Conservation (phyloP, 2,329 filamentous ascomycete genomes). For the Fusarium tupiense region DNA sequence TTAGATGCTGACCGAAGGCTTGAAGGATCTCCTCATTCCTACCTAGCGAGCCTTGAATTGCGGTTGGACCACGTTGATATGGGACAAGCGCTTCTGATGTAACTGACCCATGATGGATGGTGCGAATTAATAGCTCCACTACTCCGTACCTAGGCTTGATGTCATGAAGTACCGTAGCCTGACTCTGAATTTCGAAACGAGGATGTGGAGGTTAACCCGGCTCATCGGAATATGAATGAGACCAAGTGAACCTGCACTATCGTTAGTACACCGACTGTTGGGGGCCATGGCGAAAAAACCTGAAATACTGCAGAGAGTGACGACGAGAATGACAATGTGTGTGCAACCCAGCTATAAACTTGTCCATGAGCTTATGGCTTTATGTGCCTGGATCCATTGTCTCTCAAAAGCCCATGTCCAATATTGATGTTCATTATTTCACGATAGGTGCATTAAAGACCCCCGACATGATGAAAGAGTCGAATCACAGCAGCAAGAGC, state of each 20-base stretch:
- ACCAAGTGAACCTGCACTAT: background rate
- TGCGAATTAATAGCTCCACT: conserved; percentile 16
- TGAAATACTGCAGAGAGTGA: conserved; percentile 18
- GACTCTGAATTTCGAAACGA: conserved; percentile 19
- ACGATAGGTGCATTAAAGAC: background rate
- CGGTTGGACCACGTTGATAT: conserved; percentile 41
- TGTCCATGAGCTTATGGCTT: background rate
- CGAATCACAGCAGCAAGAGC: background rate
- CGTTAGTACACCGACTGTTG: conserved; percentile 4
- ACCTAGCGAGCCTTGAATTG: conserved; percentile 17
- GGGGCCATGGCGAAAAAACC: conserved; percentile 8
- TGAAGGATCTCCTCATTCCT: conserved; percentile 28
- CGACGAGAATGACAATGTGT: conserved; percentile 21
- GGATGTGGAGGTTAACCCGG: background rate
- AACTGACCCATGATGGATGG: background rate
- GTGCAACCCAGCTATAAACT: background rate
- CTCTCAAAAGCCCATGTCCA: background rate
- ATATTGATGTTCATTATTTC: background rate
- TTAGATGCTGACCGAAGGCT: background rate
- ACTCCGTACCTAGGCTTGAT: background rate
- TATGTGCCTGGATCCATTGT: background rate
- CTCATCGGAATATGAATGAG: conserved; percentile 6
- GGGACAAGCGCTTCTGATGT: conserved; percentile 26
- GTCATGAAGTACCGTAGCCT: conserved; percentile 16
- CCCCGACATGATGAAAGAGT: background rate